phyloP scores from a whole-genome alignment of 2,329 filamentous ascomycete species.

The Knufia fluminis region DNA sequence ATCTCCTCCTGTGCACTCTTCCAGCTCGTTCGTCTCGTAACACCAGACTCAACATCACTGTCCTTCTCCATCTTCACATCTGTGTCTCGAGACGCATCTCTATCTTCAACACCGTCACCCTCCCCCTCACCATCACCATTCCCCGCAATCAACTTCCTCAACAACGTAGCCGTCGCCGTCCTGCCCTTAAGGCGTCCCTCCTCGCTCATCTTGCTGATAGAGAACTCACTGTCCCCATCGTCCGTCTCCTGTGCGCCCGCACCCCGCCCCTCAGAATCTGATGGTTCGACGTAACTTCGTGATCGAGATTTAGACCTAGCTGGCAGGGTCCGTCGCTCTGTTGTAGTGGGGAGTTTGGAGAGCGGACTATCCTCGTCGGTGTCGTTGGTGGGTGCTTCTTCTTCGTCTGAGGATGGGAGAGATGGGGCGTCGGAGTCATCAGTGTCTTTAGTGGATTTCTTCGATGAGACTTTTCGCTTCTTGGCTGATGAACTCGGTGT shows the following conservation, averaged over 20 bases:
- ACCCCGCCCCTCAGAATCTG: slow-evolving; percentile 43
- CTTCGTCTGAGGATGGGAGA: neutral
- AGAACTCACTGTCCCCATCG: neutral
- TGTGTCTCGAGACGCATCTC: neutral
- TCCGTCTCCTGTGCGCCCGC: neutral
- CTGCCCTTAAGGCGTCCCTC: neutral
- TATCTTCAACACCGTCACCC: neutral
- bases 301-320: slow-evolving; percentile 1
- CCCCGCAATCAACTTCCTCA: neutral
- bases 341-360: neutral
- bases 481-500: neutral
- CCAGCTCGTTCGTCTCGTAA: neutral
- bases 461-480: neutral
- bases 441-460: neutral
- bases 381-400: neutral
- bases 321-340: neutral
- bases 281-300: slow-evolving; percentile 35
- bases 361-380: neutral
- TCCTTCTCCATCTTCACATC: neutral
- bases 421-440: neutral
- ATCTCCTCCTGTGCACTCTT: slow-evolving; percentile 2
- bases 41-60: neutral
- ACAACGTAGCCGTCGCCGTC: neutral
- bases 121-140: neutral
- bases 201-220: neutral